A percentile compares a stretch with the other conserved stretches of the same genome.
Evolutionary conservation across 306 rosid species (phyloP).

Genomic region (Datisca glomerata): DNA sequence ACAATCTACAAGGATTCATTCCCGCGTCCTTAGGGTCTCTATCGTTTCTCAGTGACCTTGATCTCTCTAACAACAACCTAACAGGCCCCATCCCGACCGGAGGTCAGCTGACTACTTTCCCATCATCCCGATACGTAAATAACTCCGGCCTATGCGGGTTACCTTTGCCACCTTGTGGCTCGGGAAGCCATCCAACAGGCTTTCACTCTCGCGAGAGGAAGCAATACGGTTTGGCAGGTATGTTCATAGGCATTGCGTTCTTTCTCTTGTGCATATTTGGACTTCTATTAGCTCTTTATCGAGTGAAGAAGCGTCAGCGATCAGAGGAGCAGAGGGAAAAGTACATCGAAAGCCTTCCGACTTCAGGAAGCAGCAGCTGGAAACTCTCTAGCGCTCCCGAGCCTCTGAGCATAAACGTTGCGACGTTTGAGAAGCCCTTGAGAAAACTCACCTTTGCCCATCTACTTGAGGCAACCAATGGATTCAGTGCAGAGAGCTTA

Average conservation of each 20-base stretch:
- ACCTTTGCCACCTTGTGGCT: slow-evolving; percentile 35
- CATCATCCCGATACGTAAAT: slow-evolving; percentile 51
- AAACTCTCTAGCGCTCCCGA: slow-evolving; percentile 54
- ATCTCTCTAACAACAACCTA: slow-evolving; percentile 64
- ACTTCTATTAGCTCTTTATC: slow-evolving; percentile 28
- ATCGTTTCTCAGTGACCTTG: slow-evolving; percentile 67
- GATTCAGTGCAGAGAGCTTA: slow-evolving; percentile 60
- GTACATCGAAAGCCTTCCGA: slow-evolving; percentile 57
- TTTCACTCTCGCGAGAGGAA: slow-evolving; percentile 18
- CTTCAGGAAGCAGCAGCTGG: slow-evolving; percentile 69
- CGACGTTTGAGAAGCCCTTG: slow-evolving; percentile 66
- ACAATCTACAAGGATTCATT: slow-evolving; percentile 39
- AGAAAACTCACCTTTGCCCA: slow-evolving; percentile 57
- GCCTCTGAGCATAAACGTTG: slow-evolving; percentile 62
- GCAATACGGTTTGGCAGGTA: slow-evolving; percentile 27
- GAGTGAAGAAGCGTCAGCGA: slow-evolving; percentile 17
- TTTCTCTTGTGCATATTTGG: slow-evolving; percentile 30
- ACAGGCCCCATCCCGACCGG: slow-evolving; percentile 55
- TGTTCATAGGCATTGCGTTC: slow-evolving; percentile 28
- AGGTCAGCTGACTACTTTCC: slow-evolving; percentile 68
- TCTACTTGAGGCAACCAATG: slow-evolving; percentile 75
- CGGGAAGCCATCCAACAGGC: slow-evolving; percentile 12
- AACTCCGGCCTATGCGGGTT: slow-evolving; percentile 65
- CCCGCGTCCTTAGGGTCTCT: slow-evolving; percentile 51
- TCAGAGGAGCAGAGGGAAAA: slow-evolving; percentile 35